A percentile compares a stretch with the other conserved stretches of the same genome.
Conservation (phyloP, 176 grass and related monocot genomes). For the Rhynchospora breviuscula region DNA sequence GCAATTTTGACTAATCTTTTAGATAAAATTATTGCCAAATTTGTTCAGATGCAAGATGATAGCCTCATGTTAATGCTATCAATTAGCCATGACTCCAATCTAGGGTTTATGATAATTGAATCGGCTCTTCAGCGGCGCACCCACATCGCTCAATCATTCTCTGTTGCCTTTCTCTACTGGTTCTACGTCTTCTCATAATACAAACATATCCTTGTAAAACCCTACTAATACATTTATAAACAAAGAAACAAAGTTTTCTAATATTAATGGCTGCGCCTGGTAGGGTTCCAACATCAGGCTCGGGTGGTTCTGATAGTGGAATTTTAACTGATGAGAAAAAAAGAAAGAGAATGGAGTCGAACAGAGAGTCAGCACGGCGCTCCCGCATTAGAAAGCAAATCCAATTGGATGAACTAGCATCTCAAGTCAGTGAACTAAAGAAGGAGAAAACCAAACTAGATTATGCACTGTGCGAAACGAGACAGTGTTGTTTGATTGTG, state of each 20-base stretch:
- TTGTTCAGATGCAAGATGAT: constrained; percentile 18
- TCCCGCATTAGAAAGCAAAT: constrained; percentile 58
- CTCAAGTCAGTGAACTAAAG: constrained; percentile 32
- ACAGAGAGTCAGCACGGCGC: constrained; percentile 67
- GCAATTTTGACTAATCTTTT: neutral
- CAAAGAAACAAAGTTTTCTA: neutral
- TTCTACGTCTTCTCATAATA: constrained; percentile 92
- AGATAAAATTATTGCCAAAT: neutral
- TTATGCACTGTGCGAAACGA: constrained; percentile 12
- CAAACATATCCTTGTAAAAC: neutral
- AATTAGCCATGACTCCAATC: neutral
- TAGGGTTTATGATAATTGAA: constrained; percentile 63
- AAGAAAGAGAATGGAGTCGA: constrained; percentile 70
- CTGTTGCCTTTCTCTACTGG: constrained; percentile 90
- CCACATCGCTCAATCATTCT: constrained; percentile 68
- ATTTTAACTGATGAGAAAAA: constrained; percentile 43
- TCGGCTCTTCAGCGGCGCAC: constrained; percentile 35
- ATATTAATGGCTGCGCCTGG: constrained; percentile 41
- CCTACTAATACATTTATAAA: neutral
- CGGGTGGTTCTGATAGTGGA: neutral
- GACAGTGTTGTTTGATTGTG: constrained; percentile 24
- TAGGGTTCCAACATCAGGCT: neutral
- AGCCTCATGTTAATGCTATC: constrained; percentile 22
- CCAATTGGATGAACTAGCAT: constrained; percentile 43
- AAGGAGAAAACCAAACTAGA: constrained; percentile 38